These are phyloP conservation scores for Silene latifolia DNA, from an alignment of 148 eudicot species.

Conservation along the genomic window DNA sequence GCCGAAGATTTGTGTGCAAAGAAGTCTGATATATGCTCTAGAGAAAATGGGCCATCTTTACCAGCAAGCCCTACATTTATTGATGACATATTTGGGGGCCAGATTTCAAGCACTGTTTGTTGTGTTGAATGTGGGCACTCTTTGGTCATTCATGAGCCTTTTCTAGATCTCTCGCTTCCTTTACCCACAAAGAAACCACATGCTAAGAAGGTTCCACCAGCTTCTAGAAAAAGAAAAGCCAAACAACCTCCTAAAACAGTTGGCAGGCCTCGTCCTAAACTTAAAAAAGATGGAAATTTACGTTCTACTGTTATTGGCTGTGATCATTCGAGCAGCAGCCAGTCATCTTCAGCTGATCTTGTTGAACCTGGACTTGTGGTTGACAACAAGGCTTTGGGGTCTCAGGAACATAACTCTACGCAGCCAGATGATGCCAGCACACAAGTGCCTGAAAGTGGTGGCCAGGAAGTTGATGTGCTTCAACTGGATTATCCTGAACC, in stretches of 20 bases:
- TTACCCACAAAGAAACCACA: conserved; percentile 75
- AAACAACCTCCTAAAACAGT: conserved; percentile 67
- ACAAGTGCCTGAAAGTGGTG: conserved; percentile 23
- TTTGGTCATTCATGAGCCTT: conserved; percentile 75
- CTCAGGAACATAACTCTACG: conserved; percentile 25
- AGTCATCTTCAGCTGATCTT: conserved; percentile 27
- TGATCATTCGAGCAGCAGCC: conserved; percentile 25
- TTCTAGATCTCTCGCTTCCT: conserved; percentile 84
- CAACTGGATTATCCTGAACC: conserved; percentile 46
- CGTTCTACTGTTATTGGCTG: conserved; percentile 27
- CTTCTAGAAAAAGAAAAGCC: conserved; percentile 48
- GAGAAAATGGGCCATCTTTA: conserved; percentile 30
- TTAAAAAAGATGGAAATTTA: conserved; percentile 33
- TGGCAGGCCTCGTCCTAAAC: conserved; percentile 46
- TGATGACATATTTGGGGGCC: conserved; percentile 81
- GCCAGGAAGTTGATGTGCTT: conserved; percentile 30
- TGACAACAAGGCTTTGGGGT: conserved; percentile 27
- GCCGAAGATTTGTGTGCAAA: conserved; percentile 52
- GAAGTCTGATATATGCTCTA: conserved; percentile 27
- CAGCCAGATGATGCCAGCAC: conserved; percentile 19
- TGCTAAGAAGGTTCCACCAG: conserved; percentile 39
- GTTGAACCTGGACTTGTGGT: conserved; percentile 23
- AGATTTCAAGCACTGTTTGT: conserved; percentile 71
- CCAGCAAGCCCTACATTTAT: conserved; percentile 45
- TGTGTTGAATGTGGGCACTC: conserved; percentile 79